Conservation (phyloP, 2,329 filamentous ascomycete genomes). For the Colletotrichum scovillei region DNA sequence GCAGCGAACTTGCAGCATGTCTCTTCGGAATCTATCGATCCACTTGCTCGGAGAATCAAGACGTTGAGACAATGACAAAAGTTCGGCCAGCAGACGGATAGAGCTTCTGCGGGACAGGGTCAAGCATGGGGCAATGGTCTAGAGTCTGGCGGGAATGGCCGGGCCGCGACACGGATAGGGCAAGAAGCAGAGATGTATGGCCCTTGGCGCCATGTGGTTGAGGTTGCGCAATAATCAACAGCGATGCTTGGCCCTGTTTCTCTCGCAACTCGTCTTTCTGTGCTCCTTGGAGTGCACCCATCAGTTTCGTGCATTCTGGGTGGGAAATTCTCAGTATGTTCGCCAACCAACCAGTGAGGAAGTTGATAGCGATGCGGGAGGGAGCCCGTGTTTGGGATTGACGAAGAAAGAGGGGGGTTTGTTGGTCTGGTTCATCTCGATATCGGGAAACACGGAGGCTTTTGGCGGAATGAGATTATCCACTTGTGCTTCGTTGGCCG, state of each 20-base stretch:
- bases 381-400: slow-evolving; percentile 26
- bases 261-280: background rate
- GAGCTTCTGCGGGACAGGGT: slow-evolving; percentile 5
- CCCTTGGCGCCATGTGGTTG: slow-evolving; percentile 26
- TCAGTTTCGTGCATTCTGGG: background rate
- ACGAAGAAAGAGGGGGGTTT: background rate
- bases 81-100: background rate
- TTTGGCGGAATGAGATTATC: slow-evolving; percentile 29
- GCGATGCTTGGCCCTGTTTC: slow-evolving; percentile 6
- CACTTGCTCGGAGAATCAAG: background rate
- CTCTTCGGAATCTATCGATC: background rate
- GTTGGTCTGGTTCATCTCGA: slow-evolving; percentile 17
- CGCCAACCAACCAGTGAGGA: slow-evolving; percentile 5
- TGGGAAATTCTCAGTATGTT: background rate
- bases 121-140: slow-evolving; percentile 12
- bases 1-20: background rate
- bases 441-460: slow-evolving; percentile 17
- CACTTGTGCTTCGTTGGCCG: slow-evolving; percentile 26
- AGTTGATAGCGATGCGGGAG: background rate
- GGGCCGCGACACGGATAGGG: slow-evolving; percentile 1
- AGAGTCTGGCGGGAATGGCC: slow-evolving; percentile 12
- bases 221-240: background rate
- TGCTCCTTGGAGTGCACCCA: background rate
- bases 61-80: background rate
- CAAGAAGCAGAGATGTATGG: background rate